Evolutionary conservation across 2,329 filamentous ascomycete species (phyloP).

Genomic region (Colletotrichum cuscutae): DNA sequence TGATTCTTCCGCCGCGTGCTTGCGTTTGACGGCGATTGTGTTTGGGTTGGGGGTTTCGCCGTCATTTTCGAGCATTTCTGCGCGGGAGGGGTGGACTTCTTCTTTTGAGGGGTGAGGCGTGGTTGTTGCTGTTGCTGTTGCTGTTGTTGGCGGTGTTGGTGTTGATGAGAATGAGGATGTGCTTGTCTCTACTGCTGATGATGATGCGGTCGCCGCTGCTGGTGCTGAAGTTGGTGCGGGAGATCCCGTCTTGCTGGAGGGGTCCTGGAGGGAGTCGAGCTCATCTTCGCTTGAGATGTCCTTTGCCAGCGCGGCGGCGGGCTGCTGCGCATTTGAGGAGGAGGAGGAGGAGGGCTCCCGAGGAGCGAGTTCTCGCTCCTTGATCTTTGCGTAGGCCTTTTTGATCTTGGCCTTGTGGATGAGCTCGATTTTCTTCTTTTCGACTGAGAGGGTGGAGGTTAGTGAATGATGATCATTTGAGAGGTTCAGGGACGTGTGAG

Average conservation of each 20-base stretch:
- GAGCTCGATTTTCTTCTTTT: constrained; percentile 88
- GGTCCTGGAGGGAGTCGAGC: constrained; percentile 14
- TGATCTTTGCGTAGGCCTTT: constrained; percentile 91
- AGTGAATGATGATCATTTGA: constrained; percentile 1
- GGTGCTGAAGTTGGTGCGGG: constrained; percentile 37
- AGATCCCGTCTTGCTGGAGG: constrained; percentile 43
- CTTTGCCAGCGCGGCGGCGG: constrained; percentile 12
- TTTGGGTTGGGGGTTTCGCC: constrained; percentile 36
- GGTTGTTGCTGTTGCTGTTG: constrained; percentile 1
- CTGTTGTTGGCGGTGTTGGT: constrained; percentile 1
- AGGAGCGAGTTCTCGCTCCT: constrained; percentile 63
- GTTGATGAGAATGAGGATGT: constrained; percentile 11
- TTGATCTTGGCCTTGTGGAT: constrained; percentile 95
- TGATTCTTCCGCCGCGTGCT: constrained; percentile 36
- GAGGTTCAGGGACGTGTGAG: neutral
- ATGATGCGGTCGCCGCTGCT: neutral
- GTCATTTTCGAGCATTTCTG: constrained; percentile 50
- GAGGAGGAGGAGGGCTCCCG: constrained; percentile 26
- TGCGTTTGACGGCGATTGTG: constrained; percentile 33
- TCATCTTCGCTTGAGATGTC: constrained; percentile 38
- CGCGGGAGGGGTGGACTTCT: constrained; percentile 53
- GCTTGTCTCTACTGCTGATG: neutral
- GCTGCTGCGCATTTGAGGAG: constrained; percentile 29
- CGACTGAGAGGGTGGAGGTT: constrained; percentile 59
- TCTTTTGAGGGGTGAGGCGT: constrained; percentile 32